Base-by-base conservation (phyloP, 2,329 filamentous ascomycete species). In the Arthrocladium fulminans region DNA sequence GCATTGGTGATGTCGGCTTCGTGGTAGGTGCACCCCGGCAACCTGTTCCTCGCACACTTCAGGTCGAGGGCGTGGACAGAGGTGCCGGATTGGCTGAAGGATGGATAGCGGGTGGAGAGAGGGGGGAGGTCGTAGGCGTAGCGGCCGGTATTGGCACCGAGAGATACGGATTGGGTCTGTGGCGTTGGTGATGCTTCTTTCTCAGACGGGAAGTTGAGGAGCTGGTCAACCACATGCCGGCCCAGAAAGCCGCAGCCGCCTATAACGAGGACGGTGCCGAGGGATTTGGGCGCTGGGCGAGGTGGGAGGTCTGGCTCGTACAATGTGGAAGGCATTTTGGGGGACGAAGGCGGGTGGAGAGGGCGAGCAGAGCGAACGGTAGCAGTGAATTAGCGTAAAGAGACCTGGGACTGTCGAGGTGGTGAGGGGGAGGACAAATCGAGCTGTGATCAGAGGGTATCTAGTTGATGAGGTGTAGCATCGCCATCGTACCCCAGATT, bases 191-290 rank as follows among this genome's bases (percentile, higher is more conserved):
- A 6, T 7, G 32, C 17, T 8, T 51, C 41, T 37, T 55, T 50
- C 52, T 73, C 70, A 10, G 70, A 70, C 40, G 70, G 79, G 65
- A 79, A 75, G 60, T 77, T 75, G 59, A 86, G 73, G 50, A 87
- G 75, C 61, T 86, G 76, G 66, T 82, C 78, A 62, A 90, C 83
- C 58, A 90, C 83, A 69, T 90, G 84, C 68, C 86, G 83, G 63
- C 86, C 86, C 13, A 92, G 76, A 68, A 92, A 90, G 56, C 86
- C 86, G 64, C 86, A 89, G 63, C 86, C 86, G 60, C 86, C 86
- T 57, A 90, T 81, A 57, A 92, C 81, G 57, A 89, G 74, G 60
- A 88, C 83, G 55, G 76, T 79, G 62, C 84, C 84, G 45, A 88
- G 72, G 50, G 68, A 61, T 43, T 70, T 60, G 12, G 61, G 61